Evolutionary conservation across 306 rosid species (phyloP).

Genomic region (Prosopis cineraria): DNA sequence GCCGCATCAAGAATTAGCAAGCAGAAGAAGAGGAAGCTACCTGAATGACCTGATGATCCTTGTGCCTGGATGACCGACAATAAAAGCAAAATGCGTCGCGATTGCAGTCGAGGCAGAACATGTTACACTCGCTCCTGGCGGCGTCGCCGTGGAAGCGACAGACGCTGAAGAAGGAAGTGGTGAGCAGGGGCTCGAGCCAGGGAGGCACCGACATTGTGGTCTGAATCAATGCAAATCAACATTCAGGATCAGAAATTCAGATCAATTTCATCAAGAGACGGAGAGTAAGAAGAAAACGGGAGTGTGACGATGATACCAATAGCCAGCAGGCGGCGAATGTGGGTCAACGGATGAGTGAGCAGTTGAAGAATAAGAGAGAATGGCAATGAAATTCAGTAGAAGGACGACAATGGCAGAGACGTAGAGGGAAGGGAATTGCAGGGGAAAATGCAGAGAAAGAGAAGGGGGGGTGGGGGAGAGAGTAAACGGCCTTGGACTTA

Average conservation of each 20-base stretch:
- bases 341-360: conserved; percentile 26
- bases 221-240: conserved; percentile 32
- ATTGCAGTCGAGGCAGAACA: conserved; percentile 87
- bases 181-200: conserved; percentile 80
- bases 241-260: not conserved
- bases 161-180: conserved; percentile 67
- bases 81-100: conserved; percentile 84
- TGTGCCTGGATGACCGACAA: conserved; percentile 86
- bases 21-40: conserved; percentile 26
- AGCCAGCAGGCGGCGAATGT: conserved; percentile 11
- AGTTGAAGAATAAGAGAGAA: not conserved
- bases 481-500: conserved; percentile 58
- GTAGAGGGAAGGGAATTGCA: conserved; percentile 17
- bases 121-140: conserved; percentile 82
- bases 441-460: conserved; percentile 8
- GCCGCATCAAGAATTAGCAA: not conserved
- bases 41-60: conserved; percentile 94
- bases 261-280: not conserved
- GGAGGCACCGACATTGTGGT: conserved; percentile 80
- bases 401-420: conserved; percentile 15
- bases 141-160: conserved; percentile 78
- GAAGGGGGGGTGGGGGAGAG: conserved; percentile 24
- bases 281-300: not conserved
- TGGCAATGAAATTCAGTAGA: conserved; percentile 21
- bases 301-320: not conserved